phyloP scores from a whole-genome alignment of 345 rosid genomes.

The Arabidopsis arenosa region DNA sequence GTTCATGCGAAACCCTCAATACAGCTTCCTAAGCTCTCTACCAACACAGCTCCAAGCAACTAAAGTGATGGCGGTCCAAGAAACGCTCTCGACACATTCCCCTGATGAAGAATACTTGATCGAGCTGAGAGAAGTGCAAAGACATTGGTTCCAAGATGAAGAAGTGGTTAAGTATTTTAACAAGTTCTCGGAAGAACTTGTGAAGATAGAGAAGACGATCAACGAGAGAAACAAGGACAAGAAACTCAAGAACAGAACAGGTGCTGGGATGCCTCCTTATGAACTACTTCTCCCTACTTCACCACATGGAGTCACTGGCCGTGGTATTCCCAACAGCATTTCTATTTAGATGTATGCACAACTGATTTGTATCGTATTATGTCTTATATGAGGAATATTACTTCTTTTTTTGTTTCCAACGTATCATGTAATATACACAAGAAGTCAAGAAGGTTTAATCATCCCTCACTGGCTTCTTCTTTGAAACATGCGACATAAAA shows the following conservation, averaged over 20 bases:
- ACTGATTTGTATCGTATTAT: background rate
- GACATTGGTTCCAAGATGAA: slow-evolving; percentile 73
- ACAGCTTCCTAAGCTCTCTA: slow-evolving; percentile 63
- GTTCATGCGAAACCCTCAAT: slow-evolving; percentile 74
- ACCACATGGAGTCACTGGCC: slow-evolving; percentile 85
- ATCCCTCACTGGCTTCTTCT: background rate
- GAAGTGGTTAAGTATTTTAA: slow-evolving; percentile 56
- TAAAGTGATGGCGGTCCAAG: slow-evolving; percentile 96
- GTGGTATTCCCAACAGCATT: slow-evolving; percentile 94
- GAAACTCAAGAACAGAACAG: slow-evolving; percentile 68
- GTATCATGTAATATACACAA: slow-evolving; percentile 18
- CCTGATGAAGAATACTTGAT: slow-evolving; percentile 89
- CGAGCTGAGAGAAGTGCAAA: slow-evolving; percentile 55
- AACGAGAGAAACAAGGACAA: slow-evolving; percentile 63
- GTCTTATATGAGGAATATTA: slow-evolving; percentile 1
- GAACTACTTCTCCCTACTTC: slow-evolving; percentile 85
- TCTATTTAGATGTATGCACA: slow-evolving; percentile 59
- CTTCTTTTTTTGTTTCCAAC: background rate
- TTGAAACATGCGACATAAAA: background rate
- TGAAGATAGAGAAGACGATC: slow-evolving; percentile 72
- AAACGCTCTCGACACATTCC: slow-evolving; percentile 88
- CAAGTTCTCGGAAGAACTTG: slow-evolving; percentile 60
- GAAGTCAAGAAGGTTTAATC: slow-evolving; percentile 17
- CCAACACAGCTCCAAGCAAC: slow-evolving; percentile 94
- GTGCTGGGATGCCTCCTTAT: slow-evolving; percentile 93